Conservation (phyloP, 768 basidiomycete species). For the Mycena sanguinolenta region DNA sequence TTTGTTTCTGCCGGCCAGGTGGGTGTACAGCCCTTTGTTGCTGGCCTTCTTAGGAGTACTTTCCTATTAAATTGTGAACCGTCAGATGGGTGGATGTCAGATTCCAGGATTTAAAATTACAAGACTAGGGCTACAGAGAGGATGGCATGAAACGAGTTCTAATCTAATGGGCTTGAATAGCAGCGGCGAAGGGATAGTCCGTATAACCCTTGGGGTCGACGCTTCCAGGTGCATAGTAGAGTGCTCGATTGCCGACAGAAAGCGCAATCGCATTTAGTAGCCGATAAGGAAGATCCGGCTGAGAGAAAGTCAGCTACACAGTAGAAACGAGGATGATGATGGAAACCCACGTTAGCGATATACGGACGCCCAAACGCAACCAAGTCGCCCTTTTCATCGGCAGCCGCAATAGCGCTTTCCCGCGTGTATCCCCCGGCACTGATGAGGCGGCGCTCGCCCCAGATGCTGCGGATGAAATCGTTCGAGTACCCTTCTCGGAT, state of each 20-base stretch:
- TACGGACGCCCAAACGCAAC: too few relatives aligned
- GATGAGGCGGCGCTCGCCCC: slow-evolving; percentile 47
- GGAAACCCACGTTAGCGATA: slow-evolving; percentile 54
- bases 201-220: not conserved
- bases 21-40: too few relatives aligned
- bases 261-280: slow-evolving; percentile 46
- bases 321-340: too few relatives aligned
- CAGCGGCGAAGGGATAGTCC: not conserved
- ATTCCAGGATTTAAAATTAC: too few relatives aligned
- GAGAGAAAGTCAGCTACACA: too few relatives aligned
- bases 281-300: slow-evolving; percentile 53
- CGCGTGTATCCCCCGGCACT: slow-evolving; percentile 52
- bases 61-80: too few relatives aligned
- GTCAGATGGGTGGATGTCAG: too few relatives aligned
- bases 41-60: too few relatives aligned
- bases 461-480: slow-evolving; percentile 54
- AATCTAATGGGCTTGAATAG: too few relatives aligned
- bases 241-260: slow-evolving; percentile 40
- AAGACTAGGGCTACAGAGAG: too few relatives aligned
- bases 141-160: too few relatives aligned
- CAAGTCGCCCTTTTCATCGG: slow-evolving; percentile 47
- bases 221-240: slow-evolving; percentile 34
- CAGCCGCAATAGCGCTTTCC: slow-evolving; percentile 45
- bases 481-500: slow-evolving; percentile 40
- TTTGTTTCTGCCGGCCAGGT: too few relatives aligned